phyloP scores from a whole-genome alignment of 2,329 filamentous ascomycete species.

The Alternaria solani region DNA sequence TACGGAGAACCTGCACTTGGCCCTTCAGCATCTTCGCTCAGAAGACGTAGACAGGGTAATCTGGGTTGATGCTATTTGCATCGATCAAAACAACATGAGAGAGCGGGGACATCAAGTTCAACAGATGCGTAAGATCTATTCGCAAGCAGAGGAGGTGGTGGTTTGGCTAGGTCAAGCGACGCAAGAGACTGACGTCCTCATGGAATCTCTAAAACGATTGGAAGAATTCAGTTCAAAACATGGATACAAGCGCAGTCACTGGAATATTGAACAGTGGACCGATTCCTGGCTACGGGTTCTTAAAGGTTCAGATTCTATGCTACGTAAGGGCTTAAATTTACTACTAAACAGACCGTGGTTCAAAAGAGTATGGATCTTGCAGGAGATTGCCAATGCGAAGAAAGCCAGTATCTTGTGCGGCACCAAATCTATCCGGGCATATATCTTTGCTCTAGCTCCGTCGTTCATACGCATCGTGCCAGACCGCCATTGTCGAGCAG shows the following conservation, averaged over 20 bases:
- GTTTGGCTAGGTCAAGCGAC: constrained; percentile 39
- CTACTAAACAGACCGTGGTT: constrained; percentile 25
- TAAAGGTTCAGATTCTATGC: not conserved
- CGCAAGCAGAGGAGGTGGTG: constrained; percentile 30
- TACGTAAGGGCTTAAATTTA: rapidly evolving
- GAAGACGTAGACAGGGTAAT: not conserved
- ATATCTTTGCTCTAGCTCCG: constrained; percentile 20
- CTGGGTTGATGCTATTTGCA: constrained; percentile 14
- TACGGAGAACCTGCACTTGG: not conserved
- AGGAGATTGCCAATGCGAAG: constrained; percentile 33
- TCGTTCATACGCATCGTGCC: constrained; percentile 3
- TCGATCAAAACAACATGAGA: constrained; percentile 32
- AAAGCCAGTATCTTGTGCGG: not conserved
- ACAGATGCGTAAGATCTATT: constrained; percentile 39
- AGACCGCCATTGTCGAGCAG: constrained; percentile 20
- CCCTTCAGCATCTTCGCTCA: not conserved
- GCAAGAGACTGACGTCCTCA: not conserved
- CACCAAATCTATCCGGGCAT: too few relatives aligned
- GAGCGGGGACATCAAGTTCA: constrained; percentile 37
- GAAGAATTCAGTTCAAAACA: not conserved
- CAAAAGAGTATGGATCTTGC: constrained; percentile 30
- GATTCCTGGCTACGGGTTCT: rapidly evolving
- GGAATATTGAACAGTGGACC: not conserved
- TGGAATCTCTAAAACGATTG: not conserved
- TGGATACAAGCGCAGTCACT: not conserved